Evolutionary conservation across 441 rosid species (phyloP).

Genomic region (Populus hybrid): DNA sequence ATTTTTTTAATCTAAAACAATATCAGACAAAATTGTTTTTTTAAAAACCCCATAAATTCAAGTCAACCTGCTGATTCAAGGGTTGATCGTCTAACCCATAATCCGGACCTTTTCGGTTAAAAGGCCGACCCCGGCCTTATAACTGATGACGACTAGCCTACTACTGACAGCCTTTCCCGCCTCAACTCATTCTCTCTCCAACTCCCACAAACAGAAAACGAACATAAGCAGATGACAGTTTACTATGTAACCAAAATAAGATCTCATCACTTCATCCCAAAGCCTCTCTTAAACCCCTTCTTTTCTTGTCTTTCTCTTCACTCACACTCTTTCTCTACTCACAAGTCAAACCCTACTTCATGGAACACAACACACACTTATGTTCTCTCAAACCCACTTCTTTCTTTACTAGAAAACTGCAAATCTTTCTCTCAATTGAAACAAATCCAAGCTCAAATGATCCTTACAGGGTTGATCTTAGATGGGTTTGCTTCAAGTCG

Average conservation of each 20-base stretch:
- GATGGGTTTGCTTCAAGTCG: constrained; percentile 66
- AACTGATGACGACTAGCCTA: too few relatives aligned
- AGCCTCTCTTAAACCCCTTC: constrained; percentile 21
- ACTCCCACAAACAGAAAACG: not conserved
- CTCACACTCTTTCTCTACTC: constrained; percentile 41
- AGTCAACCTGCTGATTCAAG: too few relatives aligned
- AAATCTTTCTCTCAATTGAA: constrained; percentile 53
- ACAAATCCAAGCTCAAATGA: constrained; percentile 76
- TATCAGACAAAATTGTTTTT: too few relatives aligned
- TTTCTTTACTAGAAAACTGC: constrained; percentile 55
- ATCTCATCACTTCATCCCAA: constrained; percentile 23
- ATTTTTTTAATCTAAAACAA: too few relatives aligned
- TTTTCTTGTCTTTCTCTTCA: constrained; percentile 20
- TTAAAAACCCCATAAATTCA: too few relatives aligned
- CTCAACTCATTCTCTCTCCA: not conserved
- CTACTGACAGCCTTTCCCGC: constrained; percentile 34
- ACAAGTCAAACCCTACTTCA: constrained; percentile 32
- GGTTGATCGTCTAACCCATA: too few relatives aligned
- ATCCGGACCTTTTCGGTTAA: too few relatives aligned
- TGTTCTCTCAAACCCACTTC: constrained; percentile 52
- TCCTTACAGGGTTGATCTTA: constrained; percentile 41
- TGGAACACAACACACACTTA: constrained; percentile 47
- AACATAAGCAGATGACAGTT: constrained; percentile 34
- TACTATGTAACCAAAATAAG: constrained; percentile 24
- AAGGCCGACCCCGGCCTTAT: too few relatives aligned